Evolutionary conservation across 257 asterid species (phyloP).

Genomic region (Solanum acaule): DNA sequence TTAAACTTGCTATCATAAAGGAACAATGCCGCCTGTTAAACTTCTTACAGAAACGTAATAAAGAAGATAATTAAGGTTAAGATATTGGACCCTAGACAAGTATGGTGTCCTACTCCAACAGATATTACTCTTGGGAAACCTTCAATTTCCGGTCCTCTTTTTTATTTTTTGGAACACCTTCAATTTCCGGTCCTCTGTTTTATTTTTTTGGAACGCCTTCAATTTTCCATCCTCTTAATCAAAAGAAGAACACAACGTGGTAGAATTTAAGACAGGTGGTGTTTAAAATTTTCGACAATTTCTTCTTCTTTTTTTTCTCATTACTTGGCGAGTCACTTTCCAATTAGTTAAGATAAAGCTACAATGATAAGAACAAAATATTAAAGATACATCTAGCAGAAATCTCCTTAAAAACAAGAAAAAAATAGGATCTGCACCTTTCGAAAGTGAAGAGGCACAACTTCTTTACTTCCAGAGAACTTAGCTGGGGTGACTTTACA

Average conservation of each 20-base stretch:
- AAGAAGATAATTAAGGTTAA: neutral
- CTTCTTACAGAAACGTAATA: neutral
- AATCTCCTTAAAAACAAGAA: neutral
- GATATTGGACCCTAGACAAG: neutral
- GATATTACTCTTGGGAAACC: neutral
- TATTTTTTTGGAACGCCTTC: neutral
- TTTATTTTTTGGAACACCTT: neutral
- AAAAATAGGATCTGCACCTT: constrained; percentile 38
- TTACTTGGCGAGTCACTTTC: neutral
- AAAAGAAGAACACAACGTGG: neutral
- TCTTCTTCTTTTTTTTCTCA: neutral
- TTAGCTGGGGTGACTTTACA: constrained; percentile 97
- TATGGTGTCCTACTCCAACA: neutral
- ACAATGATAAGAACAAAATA: neutral
- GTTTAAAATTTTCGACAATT: neutral
- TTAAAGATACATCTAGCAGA: neutral
- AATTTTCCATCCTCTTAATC: neutral
- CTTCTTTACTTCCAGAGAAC: constrained; percentile 90
- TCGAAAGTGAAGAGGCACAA: constrained; percentile 73
- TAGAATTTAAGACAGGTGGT: neutral
- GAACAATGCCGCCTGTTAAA: neutral
- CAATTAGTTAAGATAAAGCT: neutral
- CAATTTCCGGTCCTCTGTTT: neutral
- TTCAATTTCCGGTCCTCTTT: neutral
- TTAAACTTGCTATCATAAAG: neutral